Percentiles rank a stretch among this genome's conserved stretches.
Evolutionary conservation across 345 rosid species (phyloP).

Genomic region (Corchorus capsularis): DNA sequence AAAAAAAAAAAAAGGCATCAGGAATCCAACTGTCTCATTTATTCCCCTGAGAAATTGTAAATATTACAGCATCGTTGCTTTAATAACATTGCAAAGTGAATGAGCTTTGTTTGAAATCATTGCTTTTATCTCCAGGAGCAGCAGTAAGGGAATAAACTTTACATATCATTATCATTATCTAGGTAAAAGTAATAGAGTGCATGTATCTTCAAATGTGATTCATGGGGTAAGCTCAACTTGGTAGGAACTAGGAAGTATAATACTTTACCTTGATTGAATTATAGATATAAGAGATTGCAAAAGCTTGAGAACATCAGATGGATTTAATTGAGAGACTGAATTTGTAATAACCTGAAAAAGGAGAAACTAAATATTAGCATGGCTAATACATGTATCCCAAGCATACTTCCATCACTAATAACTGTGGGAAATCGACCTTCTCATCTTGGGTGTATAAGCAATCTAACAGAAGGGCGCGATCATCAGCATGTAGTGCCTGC

Average conservation of each 20-base stretch:
- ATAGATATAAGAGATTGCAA: slow-evolving; percentile 70
- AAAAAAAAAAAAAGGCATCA: neutral
- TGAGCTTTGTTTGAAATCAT: neutral
- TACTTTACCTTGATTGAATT: slow-evolving; percentile 69
- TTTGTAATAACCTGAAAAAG: slow-evolving; percentile 77
- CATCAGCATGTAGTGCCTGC: slow-evolving; percentile 90
- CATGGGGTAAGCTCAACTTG: neutral
- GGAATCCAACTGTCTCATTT: neutral
- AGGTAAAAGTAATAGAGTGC: neutral
- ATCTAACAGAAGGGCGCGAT: slow-evolving; percentile 79
- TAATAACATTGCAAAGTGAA: neutral
- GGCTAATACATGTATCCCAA: neutral
- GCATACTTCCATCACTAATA: slow-evolving; percentile 2
- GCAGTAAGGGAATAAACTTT: neutral
- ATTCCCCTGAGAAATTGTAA: neutral
- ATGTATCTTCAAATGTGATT: neutral
- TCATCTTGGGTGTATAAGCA: slow-evolving; percentile 89
- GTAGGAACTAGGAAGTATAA: neutral
- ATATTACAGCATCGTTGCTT: neutral
- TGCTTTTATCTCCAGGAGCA: neutral
- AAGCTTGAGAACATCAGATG: slow-evolving; percentile 80
- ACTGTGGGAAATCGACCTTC: slow-evolving; percentile 51
- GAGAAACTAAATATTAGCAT: neutral
- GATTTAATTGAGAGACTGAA: slow-evolving; percentile 66
- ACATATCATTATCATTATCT: neutral